Evolutionary conservation across 2,329 filamentous ascomycete genomes (phyloP).

Genomic region (Penicillium sclerotiorum): DNA sequence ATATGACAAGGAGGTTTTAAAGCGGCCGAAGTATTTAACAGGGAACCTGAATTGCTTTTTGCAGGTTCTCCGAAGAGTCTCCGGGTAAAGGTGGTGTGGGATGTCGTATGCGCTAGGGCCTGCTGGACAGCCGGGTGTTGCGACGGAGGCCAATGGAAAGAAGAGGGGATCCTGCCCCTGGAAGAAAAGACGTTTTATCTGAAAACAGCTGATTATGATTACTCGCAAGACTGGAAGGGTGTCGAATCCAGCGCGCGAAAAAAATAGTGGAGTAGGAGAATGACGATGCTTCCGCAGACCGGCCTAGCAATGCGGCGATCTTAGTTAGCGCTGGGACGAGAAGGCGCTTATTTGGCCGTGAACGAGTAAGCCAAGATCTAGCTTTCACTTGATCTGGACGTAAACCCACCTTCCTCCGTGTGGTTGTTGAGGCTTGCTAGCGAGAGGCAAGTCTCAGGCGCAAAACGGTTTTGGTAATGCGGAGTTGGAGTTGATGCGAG

Average conservation of each 20-base stretch:
- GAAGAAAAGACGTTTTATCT: conserved; percentile 1
- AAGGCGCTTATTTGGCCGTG: too few relatives aligned
- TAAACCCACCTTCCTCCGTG: too few relatives aligned
- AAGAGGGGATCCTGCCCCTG: conserved; percentile 19
- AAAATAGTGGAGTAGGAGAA: conserved; percentile 13
- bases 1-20: background rate
- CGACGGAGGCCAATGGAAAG: conserved; percentile 1
- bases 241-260: conserved; percentile 10
- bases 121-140: conserved; percentile 4
- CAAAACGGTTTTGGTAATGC: conserved; percentile 7
- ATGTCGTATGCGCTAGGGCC: conserved; percentile 13
- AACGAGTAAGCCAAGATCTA: too few relatives aligned
- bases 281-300: conserved; percentile 21
- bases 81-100: conserved; percentile 3
- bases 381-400: too few relatives aligned
- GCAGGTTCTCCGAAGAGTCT: background rate
- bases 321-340: conserved; percentile 15
- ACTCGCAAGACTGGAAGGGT: conserved; percentile 8
- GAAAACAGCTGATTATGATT: conserved; percentile 16
- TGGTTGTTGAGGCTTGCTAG: background rate
- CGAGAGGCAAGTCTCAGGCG: conserved; percentile 5
- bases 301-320: conserved; percentile 19
- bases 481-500: conserved; percentile 7
- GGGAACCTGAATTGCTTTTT: background rate
- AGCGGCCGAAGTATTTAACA: background rate